Percentiles rank a stretch among this genome's conserved stretches.
Evolutionary conservation across 2,329 filamentous ascomycete species (phyloP).

Genomic region (Knufia petricola): DNA sequence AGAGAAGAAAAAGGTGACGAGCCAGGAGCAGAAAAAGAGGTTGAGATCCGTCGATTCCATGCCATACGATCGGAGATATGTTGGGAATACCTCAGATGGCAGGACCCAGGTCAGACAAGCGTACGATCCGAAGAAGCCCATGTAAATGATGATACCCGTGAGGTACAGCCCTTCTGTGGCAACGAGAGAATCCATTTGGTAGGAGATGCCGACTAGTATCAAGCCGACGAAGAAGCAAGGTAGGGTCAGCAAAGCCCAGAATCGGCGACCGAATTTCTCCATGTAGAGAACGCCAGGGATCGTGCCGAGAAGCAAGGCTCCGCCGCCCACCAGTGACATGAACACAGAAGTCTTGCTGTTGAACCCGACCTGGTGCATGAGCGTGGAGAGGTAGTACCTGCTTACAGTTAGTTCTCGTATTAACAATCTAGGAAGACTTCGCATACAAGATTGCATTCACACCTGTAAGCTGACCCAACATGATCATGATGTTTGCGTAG

Average conservation of each 20-base stretch:
- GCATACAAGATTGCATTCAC: slow-evolving; percentile 52
- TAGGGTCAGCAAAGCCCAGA: slow-evolving; percentile 65
- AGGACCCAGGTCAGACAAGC: slow-evolving; percentile 57
- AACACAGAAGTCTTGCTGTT: slow-evolving; percentile 53
- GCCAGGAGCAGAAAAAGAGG: slow-evolving; percentile 61
- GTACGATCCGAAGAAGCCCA: slow-evolving; percentile 59
- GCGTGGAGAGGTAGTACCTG: slow-evolving; percentile 61
- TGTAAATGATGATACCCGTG: slow-evolving; percentile 58
- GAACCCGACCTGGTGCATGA: slow-evolving; percentile 62
- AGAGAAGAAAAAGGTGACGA: slow-evolving; percentile 67
- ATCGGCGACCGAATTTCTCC: slow-evolving; percentile 62
- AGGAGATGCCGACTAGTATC: slow-evolving; percentile 55
- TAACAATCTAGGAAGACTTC: too few relatives aligned
- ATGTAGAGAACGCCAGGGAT: slow-evolving; percentile 61
- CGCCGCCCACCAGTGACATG: slow-evolving; percentile 66
- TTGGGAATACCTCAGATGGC: slow-evolving; percentile 62
- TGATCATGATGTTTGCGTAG: slow-evolving; percentile 61
- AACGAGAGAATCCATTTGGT: slow-evolving; percentile 45
- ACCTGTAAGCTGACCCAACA: slow-evolving; percentile 61
- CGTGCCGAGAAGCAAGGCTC: slow-evolving; percentile 55
- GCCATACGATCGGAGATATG: slow-evolving; percentile 61
- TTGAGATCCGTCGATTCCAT: slow-evolving; percentile 62
- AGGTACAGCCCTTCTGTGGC: slow-evolving; percentile 54
- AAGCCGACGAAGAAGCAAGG: slow-evolving; percentile 63
- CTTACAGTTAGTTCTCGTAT: too few relatives aligned